Conservation (phyloP, 495 filamentous ascomycete genomes). For the Penicillium manginii region DNA sequence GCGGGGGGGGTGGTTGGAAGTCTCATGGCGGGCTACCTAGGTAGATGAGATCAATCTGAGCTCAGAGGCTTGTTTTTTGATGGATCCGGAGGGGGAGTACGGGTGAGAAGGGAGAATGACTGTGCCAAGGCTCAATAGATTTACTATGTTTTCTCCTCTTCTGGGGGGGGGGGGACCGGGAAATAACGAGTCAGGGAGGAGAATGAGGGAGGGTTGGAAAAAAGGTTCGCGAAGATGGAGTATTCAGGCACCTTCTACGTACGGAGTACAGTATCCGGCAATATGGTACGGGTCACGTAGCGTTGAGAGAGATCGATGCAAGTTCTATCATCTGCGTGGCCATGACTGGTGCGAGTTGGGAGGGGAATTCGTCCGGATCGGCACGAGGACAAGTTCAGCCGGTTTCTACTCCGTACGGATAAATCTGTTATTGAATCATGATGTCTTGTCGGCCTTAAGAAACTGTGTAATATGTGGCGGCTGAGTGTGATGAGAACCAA, state of each 20-base stretch:
- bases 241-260: neutral
- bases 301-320: neutral
- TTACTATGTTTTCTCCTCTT: neutral
- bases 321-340: neutral
- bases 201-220: neutral
- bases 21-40: neutral
- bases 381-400: neutral
- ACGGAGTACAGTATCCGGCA: too few species aligned
- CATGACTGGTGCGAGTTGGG: neutral
- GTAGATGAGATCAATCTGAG: slow-evolving; percentile 1
- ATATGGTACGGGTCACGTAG: neutral
- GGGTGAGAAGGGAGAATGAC: neutral
- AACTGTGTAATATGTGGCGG: neutral
- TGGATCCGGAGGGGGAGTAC: neutral
- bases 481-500: neutral
- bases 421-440: neutral
- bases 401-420: neutral
- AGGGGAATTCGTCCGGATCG: neutral
- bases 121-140: neutral
- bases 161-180: neutral
- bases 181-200: neutral
- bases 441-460: neutral
- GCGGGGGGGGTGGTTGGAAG: neutral
- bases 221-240: too few species aligned
- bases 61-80: slow-evolving; percentile 1